Evolutionary conservation across 768 basidiomycete genomes (phyloP), one percentile per base, ranked within the genome.

Genomic region (Suillus hirtellus): DNA sequence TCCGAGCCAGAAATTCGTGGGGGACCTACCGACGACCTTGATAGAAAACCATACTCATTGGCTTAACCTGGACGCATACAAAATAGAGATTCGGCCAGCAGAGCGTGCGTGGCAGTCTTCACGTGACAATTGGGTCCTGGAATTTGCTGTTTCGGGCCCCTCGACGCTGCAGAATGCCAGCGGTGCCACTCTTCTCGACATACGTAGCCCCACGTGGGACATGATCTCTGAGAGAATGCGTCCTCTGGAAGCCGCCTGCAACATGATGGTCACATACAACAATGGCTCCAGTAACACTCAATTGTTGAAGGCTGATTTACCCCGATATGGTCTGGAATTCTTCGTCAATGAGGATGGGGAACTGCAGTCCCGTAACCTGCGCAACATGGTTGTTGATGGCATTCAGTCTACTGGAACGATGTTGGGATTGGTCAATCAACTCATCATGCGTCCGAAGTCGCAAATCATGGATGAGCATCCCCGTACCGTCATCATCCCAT

Each of bases 391-490:
- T 17, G 71, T 84, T 24, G 81, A 83, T 53, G 3, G 60, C 1
- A 59, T 72, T 37, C 84, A 84, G 63, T 80, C 74, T 2, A 70
- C 71, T 1, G 81, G 81, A 2, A 78, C 81, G 1, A 69, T 86
- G 68, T 76, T 82, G 43, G 84, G 84, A 19, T 66, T 85, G 38
- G 47, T 55, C 40, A 78, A 71, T 38, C 75, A 71, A 52, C 78
- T 82, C n/a, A 72, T 84, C 2, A 75, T 84, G 47, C 74, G 81
- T 17, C 69, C 70, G 65, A 54, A 72, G 67, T 19, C 4, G 9
- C 12, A 59, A 12, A n/a, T 37, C n/a, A 17, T 9, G 0, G 58
- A 43, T 1, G 65, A 65, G 27, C 54, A 66, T 11, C 64, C 64
- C 1, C 64, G 73, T 15, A 64, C 61, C 5, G 71, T 82, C 40